phyloP scores from a whole-genome alignment of 306 rosid species.

The Rubus idaeus region DNA sequence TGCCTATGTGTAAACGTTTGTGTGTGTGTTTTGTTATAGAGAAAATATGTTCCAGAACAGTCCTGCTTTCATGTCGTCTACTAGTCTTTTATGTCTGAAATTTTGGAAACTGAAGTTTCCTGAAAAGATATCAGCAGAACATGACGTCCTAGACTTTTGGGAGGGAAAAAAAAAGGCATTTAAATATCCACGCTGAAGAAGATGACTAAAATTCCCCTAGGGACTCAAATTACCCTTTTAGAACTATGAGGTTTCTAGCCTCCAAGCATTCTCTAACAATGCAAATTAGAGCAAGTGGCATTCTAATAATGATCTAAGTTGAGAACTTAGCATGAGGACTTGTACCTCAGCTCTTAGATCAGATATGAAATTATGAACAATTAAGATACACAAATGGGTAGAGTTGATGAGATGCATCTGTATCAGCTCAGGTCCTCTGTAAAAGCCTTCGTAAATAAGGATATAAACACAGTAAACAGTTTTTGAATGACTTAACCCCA shows the following conservation, averaged over 20 bases:
- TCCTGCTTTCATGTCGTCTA: background rate
- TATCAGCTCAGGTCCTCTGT: no score
- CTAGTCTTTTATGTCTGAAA: background rate
- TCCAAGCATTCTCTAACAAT: background rate
- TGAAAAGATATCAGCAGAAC: background rate
- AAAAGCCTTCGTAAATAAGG: no score
- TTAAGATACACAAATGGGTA: background rate
- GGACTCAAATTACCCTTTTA: background rate
- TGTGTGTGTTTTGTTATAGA: background rate
- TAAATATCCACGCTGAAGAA: background rate
- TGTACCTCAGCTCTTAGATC: no score
- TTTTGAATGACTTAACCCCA: background rate
- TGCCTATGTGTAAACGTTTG: background rate
- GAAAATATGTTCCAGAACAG: background rate
- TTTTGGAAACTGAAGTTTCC: background rate
- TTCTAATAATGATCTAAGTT: no score
- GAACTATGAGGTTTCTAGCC: background rate
- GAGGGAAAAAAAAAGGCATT: background rate
- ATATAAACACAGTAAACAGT: no score
- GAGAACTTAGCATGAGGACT: no score
- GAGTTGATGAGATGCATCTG: background rate
- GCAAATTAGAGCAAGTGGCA: background rate
- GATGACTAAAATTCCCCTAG: background rate
- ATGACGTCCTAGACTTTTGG: no score
- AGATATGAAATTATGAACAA: background rate